Evolutionary conservation across 2,329 filamentous ascomycete genomes (phyloP), one percentile per base, ranked within the genome.

Genomic region (Aspergillus cejpii): DNA sequence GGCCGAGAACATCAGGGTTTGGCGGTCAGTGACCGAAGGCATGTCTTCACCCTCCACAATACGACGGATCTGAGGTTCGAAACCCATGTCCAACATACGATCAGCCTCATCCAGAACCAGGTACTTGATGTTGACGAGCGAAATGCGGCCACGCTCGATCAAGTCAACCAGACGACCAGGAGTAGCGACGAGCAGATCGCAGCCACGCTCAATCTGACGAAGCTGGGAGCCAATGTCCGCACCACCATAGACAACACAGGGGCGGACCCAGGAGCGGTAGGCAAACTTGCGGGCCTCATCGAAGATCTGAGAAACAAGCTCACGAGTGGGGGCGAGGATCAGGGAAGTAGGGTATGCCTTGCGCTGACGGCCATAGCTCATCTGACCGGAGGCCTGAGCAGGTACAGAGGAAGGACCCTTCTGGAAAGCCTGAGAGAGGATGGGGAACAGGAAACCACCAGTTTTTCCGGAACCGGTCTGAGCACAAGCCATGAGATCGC

Each of bases 51-150:
- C 89, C 73, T 97, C 91, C 37, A 98, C 92, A 63, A 98, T 97
- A 62, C 91, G 87, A 64, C 92, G 90, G 66, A 98, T 98, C 75
- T 98, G 92, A 63, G 92, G 92, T 78, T 98, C 92, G 79, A 98
- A 98, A 92, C 92, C 92, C 92, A 98, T 98, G 80, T 98, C 92
- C 79, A 98, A 79, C 92, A 98, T 98, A 70, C 92, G 92, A 77
- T 98, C 92, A 70, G 92, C 92, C 81, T 98, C 92, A 61, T 98
- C 92, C 44, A 98, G 87, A 60, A 98, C 88, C 51, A 98, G 81
- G 69, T 98, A 98, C 78, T 96, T 97, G 80, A 98, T 98, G 79
- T 95, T 96, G 71, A 84, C 81, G 44, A 98, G 84, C 36, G 92
- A 97, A 69, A 98, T 97, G 66, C 91, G 88, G 64, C 92, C 92